A percentile compares a stretch with the other conserved stretches of the same genome.
phyloP scores from a whole-genome alignment of 2,329 filamentous ascomycete species.

The Claviceps arundinis region DNA sequence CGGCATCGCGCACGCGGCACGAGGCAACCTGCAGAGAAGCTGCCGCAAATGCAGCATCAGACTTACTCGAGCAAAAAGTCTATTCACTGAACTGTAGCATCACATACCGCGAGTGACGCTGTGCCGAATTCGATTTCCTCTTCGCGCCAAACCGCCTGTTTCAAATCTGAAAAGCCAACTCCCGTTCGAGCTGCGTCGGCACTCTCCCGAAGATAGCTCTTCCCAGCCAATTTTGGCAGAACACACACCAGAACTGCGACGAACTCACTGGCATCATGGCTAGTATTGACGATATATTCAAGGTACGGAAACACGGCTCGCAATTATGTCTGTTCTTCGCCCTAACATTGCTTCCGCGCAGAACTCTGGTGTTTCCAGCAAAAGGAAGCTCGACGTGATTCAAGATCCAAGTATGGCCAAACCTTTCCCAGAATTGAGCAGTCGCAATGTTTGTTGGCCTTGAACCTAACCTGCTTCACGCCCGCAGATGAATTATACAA shows the following conservation, averaged over 20 bases:
- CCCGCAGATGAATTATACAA: slow-evolving; percentile 49
- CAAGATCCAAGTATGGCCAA: slow-evolving; percentile 45
- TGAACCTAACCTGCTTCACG: neutral
- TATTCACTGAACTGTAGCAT: neutral
- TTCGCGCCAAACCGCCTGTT: neutral
- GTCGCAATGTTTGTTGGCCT: neutral
- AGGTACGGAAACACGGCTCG: slow-evolving; percentile 19
- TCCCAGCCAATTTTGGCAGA: neutral
- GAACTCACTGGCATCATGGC: slow-evolving; percentile 26
- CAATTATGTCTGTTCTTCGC: neutral
- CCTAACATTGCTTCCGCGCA: slow-evolving; percentile 7
- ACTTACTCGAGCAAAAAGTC: no score
- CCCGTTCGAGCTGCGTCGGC: neutral
- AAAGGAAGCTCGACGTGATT: slow-evolving; percentile 49
- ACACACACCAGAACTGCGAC: neutral
- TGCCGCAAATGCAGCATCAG: no score
- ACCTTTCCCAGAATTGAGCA: neutral
- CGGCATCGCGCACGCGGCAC: neutral
- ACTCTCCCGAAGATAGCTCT: neutral
- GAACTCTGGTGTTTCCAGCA: slow-evolving; percentile 36
- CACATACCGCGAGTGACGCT: neutral
- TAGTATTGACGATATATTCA: slow-evolving; percentile 47
- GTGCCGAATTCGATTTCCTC: neutral
- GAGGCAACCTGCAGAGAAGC: no score
- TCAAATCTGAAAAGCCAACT: neutral